A percentile compares a stretch with the other conserved stretches of the same genome.
These are phyloP conservation scores for Pyrenophora tritici-repentis DNA, from an alignment of 2,329 filamentous ascomycete species.

Conservation along the genomic window DNA sequence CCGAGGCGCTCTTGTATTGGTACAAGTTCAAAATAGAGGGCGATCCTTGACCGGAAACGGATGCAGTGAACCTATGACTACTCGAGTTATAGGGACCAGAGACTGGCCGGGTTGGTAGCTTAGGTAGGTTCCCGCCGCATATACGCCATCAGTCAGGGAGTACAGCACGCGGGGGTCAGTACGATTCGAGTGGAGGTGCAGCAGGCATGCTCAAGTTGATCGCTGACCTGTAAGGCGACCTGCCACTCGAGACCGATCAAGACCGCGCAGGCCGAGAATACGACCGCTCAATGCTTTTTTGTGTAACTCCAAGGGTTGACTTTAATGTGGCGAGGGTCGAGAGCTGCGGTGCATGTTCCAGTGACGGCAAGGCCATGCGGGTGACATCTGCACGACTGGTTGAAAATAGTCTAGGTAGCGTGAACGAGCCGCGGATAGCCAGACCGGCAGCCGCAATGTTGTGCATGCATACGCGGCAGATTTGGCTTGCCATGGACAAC, in stretches of 20 bases:
- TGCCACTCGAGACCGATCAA: slow-evolving; percentile 24
- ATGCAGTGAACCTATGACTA: slow-evolving; percentile 13
- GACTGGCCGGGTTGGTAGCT: slow-evolving; percentile 34
- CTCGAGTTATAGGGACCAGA: slow-evolving; percentile 22
- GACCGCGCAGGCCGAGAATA: slow-evolving; percentile 29
- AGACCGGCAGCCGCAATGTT: slow-evolving; percentile 21
- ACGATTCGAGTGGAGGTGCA: slow-evolving; percentile 41
- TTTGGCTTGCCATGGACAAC: background rate
- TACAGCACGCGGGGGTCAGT: slow-evolving; percentile 37
- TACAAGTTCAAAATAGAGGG: slow-evolving; percentile 20
- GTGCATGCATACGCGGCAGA: slow-evolving; percentile 1
- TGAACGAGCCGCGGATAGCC: slow-evolving; percentile 27
- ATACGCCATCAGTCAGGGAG: slow-evolving; percentile 27
- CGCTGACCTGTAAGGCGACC: slow-evolving; percentile 28
- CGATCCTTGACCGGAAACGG: slow-evolving; percentile 7
- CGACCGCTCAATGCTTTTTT: slow-evolving; percentile 39
- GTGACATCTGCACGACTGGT: slow-evolving; percentile 47
- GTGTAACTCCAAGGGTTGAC: slow-evolving; percentile 37
- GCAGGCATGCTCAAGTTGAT: slow-evolving; percentile 34
- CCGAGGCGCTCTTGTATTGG: slow-evolving; percentile 15
- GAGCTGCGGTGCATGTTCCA: slow-evolving; percentile 37
- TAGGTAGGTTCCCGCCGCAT: slow-evolving; percentile 32
- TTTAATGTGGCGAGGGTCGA: slow-evolving; percentile 29
- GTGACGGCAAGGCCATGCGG: slow-evolving; percentile 42
- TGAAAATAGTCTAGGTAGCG: slow-evolving; percentile 31